Evolutionary conservation across 805 yeast genomes (phyloP), one percentile per base, ranked within the genome.

Genomic region (Candida verbasci): DNA sequence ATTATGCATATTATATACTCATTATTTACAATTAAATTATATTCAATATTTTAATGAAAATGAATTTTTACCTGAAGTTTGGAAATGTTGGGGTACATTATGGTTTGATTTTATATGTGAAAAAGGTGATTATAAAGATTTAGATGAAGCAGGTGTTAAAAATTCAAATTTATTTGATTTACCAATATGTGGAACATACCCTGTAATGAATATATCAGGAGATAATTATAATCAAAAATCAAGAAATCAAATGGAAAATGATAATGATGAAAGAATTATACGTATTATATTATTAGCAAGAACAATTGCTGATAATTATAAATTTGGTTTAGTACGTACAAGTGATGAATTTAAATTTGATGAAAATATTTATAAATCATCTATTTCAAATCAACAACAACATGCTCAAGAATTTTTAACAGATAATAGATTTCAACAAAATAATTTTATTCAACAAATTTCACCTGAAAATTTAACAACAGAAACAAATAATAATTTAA

Each of bases 81-180:
- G 89, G 89, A 80, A 80, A 52, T 79, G 88, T 49, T 83, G 91
- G 87, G 94, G 94, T 2, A 74, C 87, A 0, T 53, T 85, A 28
- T 84, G 93, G 91, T 85, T 76, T 58, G 89, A 84, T 55, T 61
- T 63, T 17, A 63, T 84, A 26, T 50, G 63, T 11, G 53, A 68
- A 29, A 83, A 82, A 49, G 65, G 62, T 4, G 84, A 78, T 45
- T 74, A 71, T 44, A 59, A 59, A 27, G 72, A 65, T 31, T 59
- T 66, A 24, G 66, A 59, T 31, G 69, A 70, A 16, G 74, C 81
- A 3, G 87, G 88, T 8, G 72, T 81, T n/a, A 55, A 57, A 31
- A 74, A 72, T 39, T 42, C 48, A 21, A 70, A 72, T 44, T 64
- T 78, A 39, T 74, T 80, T 51, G 89, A 83, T 56, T 56, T 74